These are phyloP conservation scores for Mycena polygramma DNA, from an alignment of 768 basidiomycete genomes.

Conservation along the genomic window DNA sequence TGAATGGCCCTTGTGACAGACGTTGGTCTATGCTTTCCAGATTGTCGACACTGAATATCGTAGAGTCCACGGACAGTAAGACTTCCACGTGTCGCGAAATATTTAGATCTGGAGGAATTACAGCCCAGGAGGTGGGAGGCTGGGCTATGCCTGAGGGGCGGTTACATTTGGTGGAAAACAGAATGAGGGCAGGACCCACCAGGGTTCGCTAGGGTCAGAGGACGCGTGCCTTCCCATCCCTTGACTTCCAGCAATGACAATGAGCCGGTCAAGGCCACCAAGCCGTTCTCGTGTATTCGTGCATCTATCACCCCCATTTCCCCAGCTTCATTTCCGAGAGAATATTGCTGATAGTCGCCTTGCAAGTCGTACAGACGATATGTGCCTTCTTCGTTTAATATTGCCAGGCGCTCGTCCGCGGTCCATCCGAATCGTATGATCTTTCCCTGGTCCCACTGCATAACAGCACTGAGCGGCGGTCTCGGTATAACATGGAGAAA, in stretches of 20 bases:
- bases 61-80: slow-evolving; percentile 82
- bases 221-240: slow-evolving; percentile 87
- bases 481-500: slow-evolving; percentile 37
- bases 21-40: slow-evolving; percentile 91
- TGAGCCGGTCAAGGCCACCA: slow-evolving; percentile 87
- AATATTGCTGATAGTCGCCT: slow-evolving; percentile 87
- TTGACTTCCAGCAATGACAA: slow-evolving; percentile 87
- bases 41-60: slow-evolving; percentile 89
- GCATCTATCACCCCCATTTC: slow-evolving; percentile 91
- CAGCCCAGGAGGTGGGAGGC: slow-evolving; percentile 87
- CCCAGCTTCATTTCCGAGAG: slow-evolving; percentile 84
- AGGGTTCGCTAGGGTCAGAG: slow-evolving; percentile 78
- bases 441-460: slow-evolving; percentile 91
- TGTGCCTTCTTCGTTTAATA: slow-evolving; percentile 92
- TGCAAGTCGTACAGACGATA: slow-evolving; percentile 93
- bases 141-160: slow-evolving; percentile 71
- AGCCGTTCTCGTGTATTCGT: slow-evolving; percentile 85
- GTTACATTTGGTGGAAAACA: slow-evolving; percentile 13
- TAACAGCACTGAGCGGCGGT: slow-evolving; percentile 24
- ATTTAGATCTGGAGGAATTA: slow-evolving; percentile 91
- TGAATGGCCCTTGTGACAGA: slow-evolving; percentile 90
- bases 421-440: slow-evolving; percentile 91
- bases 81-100: slow-evolving; percentile 93
- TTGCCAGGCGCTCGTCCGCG: slow-evolving; percentile 81
- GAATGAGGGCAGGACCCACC: slow-evolving; percentile 58